Evolutionary conservation across 2,329 filamentous ascomycete species (phyloP), one percentile per base, ranked within the genome.

Genomic region (Pseudophaeomoniella oleicola): DNA sequence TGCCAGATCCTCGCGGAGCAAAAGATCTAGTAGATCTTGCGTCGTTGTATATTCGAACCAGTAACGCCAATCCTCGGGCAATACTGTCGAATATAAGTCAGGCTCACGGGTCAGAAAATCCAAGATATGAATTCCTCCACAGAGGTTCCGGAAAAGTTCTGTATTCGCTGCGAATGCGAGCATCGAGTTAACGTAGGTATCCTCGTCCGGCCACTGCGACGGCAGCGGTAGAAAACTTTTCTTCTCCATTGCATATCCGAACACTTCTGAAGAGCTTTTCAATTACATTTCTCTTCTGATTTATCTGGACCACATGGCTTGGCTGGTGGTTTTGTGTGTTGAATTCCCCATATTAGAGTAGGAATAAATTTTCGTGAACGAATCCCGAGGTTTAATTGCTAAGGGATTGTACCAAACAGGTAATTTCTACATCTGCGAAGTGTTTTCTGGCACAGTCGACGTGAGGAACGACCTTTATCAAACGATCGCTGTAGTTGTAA

Each of bases 91-190:
- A 55, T 94, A 98, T 0, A 94, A 69, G 44, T 85, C 81, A 4
- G 85, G 83, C 34, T 85, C 74, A 30, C 75, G 74, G 2, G 86
- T 94, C 61, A 94, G 85, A 59, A 98, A 96, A 56, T 98, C 90
- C 39, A 96, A 69, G 43, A 98, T 87, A 53, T 98, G 90, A 1
- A 96, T 83, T n/a, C 88, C 87, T 37, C 90, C 90, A 53, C 86
- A 94, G n/a, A 98, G 69, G 16, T 83, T 84, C 45, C 84, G 81
- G 47, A 94, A 86, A 1, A 85, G 66, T 37, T 78, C 72, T 32
- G 81, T 82, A 2, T 75, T 76, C 4, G 76, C 76, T 2, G 78
- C 72, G 50, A 96, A 94, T 14, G 74, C 55, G 16, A 96, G 67
- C 10, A 96, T 71, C 13, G 76, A 77, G 16, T 82, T 67, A 34